Percentiles rank a stretch among this genome's conserved stretches.
phyloP scores from a whole-genome alignment of 75 land plant genomes.

The Pinus tabuliformis region DNA sequence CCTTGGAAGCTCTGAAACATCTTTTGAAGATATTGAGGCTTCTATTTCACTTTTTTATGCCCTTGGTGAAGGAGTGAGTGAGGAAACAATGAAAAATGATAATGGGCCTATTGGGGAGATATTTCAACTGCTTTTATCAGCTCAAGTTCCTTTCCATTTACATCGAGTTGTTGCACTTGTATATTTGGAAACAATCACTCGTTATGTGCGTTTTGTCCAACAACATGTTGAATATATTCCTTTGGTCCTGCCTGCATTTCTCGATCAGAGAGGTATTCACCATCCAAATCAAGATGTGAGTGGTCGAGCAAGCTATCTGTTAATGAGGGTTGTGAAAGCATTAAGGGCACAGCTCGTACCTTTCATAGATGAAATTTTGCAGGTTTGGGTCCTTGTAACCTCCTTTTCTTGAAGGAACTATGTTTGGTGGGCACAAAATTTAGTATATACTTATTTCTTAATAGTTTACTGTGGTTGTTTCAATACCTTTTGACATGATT shows the following conservation, averaged over 20 bases:
- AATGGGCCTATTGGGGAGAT: slow-evolving; percentile 65
- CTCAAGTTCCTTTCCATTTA: slow-evolving; percentile 69
- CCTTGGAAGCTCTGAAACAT: slow-evolving; percentile 43
- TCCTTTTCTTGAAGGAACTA: neutral
- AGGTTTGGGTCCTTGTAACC: slow-evolving; percentile 41
- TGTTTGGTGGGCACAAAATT: neutral
- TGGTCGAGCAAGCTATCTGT: slow-evolving; percentile 88
- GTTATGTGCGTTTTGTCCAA: slow-evolving; percentile 84
- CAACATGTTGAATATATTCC: slow-evolving; percentile 83
- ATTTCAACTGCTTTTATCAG: slow-evolving; percentile 64
- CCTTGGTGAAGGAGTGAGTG: slow-evolving; percentile 81
- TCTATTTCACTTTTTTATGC: slow-evolving; percentile 75
- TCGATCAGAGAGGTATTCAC: slow-evolving; percentile 95
- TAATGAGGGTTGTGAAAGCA: slow-evolving; percentile 91
- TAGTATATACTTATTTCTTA: neutral
- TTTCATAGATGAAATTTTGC: slow-evolving; percentile 80
- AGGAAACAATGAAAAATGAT: slow-evolving; percentile 62
- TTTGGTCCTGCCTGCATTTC: slow-evolving; percentile 66
- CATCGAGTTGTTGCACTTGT: slow-evolving; percentile 87
- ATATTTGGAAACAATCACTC: slow-evolving; percentile 80
- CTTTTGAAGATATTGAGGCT: slow-evolving; percentile 91
- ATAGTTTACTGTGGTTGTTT: neutral
- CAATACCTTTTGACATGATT: neutral
- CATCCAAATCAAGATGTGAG: slow-evolving; percentile 91
- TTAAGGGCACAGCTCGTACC: slow-evolving; percentile 88